Base-by-base conservation (phyloP, 1,139 yeast species). In the Suhomyces yuchorum region DNA sequence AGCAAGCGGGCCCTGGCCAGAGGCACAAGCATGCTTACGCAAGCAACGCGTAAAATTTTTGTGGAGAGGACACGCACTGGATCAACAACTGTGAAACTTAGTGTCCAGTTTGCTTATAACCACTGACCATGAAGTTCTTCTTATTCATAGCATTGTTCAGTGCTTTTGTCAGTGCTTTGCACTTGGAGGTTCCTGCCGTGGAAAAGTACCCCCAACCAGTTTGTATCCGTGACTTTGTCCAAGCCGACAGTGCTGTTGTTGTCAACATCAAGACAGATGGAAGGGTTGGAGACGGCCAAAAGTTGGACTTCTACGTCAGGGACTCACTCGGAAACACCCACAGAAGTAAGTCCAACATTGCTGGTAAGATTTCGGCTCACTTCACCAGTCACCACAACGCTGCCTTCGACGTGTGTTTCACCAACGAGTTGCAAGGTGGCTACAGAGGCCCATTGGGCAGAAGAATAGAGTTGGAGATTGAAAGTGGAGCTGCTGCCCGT, bases 401-500 rank as follows among this genome's bases (percentile, higher is more conserved):
- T 36, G 89, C 96, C 1, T 83, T 93, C 65, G 98, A 93, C 66
- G 82, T 93, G 45, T 93, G 99, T 69, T 88, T 93, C 70, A 87
- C 85, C 54, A 93, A 93, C 67, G 67, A 73, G 47, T 61, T 72
- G 54, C 77, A 80, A 50, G 66, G 70, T 30, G 64, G 67, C 44
- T 60, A 67, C 51, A 68, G 70, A 49, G 54, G 51, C 12, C 37
- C 42, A 14, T 38, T 53, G 42, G 65, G 72, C 40, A 80, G 92
- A 68, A 84, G 85, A 49, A 75, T 93, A 57, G 97, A 91, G 63
- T 76, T 93, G 61, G 97, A 92, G 57, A 87, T 93, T 50, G 98
- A 93, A 68, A 85, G 92, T 55, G 99, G 99, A 30, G 88, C 97
- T 47, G 90, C 92, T 59, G 98, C 98, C 36, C 85, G 98, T 70